Evolutionary conservation across 179 eudicot species (phyloP).

Genomic region (Heliamphora pulchella): DNA sequence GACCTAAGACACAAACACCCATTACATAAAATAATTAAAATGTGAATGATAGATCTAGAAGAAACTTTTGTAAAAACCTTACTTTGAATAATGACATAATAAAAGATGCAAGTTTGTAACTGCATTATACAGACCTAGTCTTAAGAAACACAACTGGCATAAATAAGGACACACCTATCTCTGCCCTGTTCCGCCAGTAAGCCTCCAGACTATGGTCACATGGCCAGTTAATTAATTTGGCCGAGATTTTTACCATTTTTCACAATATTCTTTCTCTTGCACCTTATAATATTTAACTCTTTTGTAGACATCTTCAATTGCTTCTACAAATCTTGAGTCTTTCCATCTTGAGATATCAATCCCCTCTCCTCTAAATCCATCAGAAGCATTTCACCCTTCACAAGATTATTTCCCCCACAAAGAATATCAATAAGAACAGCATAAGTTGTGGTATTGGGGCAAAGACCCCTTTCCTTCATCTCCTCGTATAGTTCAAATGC

Average conservation of each 20-base stretch:
- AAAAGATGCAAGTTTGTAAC: background rate
- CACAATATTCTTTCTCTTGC: conserved; percentile 21
- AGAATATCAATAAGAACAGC: conserved; percentile 41
- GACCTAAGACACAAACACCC: background rate
- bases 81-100: background rate
- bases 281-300: conserved; percentile 36
- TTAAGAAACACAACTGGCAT: background rate
- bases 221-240: background rate
- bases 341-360: conserved; percentile 36
- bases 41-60: background rate
- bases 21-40: background rate
- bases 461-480: conserved; percentile 59
- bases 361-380: conserved; percentile 59
- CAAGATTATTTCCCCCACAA: conserved; percentile 27
- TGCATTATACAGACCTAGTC: conserved; percentile 3
- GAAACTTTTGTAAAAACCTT: background rate
- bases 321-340: conserved; percentile 26
- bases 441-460: conserved; percentile 57
- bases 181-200: background rate
- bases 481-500: conserved; percentile 64
- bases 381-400: conserved; percentile 46
- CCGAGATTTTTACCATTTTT: background rate
- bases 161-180: background rate
- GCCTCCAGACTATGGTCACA: background rate
- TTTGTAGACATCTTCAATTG: conserved; percentile 40